These are phyloP conservation scores for Tephrocybe sp. DNA, from an alignment of 768 basidiomycete genomes.

Conservation along the genomic window DNA sequence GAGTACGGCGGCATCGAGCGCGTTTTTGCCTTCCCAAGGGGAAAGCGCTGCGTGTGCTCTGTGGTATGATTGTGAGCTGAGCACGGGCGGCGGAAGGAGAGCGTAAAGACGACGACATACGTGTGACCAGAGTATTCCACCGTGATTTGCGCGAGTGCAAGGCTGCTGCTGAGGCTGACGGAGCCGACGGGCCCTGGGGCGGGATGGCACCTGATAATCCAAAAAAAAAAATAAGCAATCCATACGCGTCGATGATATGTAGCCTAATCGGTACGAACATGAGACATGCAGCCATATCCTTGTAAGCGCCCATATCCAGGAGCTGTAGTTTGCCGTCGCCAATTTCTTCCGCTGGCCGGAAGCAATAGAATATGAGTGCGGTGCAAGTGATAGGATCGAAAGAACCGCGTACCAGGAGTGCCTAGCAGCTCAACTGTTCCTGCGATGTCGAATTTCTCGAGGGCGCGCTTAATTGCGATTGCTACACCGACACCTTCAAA, in stretches of 20 bases:
- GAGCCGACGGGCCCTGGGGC: slow-evolving; percentile 75
- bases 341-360: slow-evolving; percentile 68
- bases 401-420: slow-evolving; percentile 57
- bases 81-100: no score
- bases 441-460: slow-evolving; percentile 57
- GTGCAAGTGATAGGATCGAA: background rate
- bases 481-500: slow-evolving; percentile 62
- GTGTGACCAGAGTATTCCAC: slow-evolving; percentile 75
- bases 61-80: background rate
- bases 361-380: background rate
- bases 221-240: background rate
- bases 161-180: slow-evolving; percentile 58
- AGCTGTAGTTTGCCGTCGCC: slow-evolving; percentile 72
- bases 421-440: slow-evolving; percentile 76
- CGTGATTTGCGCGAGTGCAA: slow-evolving; percentile 57
- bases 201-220: slow-evolving; percentile 67
- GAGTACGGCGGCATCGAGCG: slow-evolving; percentile 81
- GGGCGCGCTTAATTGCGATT: slow-evolving; percentile 57
- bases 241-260: background rate
- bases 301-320: slow-evolving; percentile 69
- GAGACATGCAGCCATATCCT: slow-evolving; percentile 73
- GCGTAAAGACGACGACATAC: slow-evolving; percentile 36
- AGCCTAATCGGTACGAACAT: slow-evolving; percentile 61
- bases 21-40: slow-evolving; percentile 84
- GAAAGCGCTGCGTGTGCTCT: slow-evolving; percentile 78